Conservation (phyloP, 169 alveolate species). For the Cryptosporidium meleagridis region DNA sequence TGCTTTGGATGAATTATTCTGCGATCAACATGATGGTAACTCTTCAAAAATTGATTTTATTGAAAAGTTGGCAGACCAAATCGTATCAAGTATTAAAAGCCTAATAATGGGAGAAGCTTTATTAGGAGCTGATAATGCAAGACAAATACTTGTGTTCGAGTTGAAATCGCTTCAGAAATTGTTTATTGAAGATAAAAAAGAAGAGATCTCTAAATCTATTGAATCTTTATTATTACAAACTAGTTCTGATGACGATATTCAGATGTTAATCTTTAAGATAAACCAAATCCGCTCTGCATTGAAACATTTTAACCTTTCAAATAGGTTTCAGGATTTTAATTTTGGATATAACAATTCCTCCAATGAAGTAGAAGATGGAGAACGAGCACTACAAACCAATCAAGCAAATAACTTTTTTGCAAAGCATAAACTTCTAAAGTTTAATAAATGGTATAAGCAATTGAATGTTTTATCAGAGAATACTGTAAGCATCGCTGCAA, state of each 20-base stretch:
- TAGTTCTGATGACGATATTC: constrained; percentile 26
- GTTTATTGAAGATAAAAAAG: constrained; percentile 1
- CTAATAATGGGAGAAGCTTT: constrained; percentile 42
- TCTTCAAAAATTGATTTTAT: constrained; percentile 21
- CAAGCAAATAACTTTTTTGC: constrained; percentile 5
- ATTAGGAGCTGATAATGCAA: constrained; percentile 64
- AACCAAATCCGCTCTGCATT: constrained; percentile 49
- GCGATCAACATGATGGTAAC: not conserved
- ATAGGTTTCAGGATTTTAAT: constrained; percentile 66
- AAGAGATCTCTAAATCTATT: constrained; percentile 16
- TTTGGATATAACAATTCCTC: constrained; percentile 12
- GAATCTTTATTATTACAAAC: not conserved
- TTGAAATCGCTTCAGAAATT: constrained; percentile 8
- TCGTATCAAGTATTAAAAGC: constrained; percentile 20
- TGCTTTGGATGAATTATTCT: not conserved
- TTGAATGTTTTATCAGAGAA: constrained; percentile 7
- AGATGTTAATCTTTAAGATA: constrained; percentile 44
- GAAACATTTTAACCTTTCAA: constrained; percentile 24
- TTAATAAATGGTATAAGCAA: constrained; percentile 32
- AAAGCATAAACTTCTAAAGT: constrained; percentile 6
- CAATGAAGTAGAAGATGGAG: not conserved
- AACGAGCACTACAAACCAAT: not conserved
- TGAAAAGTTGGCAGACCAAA: constrained; percentile 32
- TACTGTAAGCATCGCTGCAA: not conserved
- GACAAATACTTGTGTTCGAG: constrained; percentile 13